Evolutionary conservation across 2,329 filamentous ascomycete species (phyloP).

Genomic region (Epichloe gansuensis): DNA sequence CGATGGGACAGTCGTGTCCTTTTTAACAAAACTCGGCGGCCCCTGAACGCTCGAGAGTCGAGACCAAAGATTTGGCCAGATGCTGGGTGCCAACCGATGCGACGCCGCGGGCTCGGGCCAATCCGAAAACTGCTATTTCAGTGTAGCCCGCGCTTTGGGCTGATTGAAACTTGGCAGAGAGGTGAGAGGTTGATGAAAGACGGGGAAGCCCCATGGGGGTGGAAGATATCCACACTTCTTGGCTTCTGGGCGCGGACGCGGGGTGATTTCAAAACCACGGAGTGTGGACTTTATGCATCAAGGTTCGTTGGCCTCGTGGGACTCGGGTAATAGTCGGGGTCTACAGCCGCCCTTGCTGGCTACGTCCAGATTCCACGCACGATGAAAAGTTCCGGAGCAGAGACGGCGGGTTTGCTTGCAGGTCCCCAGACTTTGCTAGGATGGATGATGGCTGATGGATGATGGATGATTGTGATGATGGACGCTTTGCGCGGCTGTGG

Average conservation of each 20-base stretch:
- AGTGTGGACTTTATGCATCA: no score
- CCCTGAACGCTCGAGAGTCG: not conserved
- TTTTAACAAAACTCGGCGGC: not conserved
- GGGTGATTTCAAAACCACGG: no score
- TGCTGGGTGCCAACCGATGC: not conserved
- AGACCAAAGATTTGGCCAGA: not conserved
- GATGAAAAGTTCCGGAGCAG: not conserved
- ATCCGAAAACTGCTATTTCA: not conserved
- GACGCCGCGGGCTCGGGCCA: not conserved
- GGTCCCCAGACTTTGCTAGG: not conserved
- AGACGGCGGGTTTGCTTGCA: not conserved
- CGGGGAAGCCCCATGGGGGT: not conserved
- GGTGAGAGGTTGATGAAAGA: not conserved
- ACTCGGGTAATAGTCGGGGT: not conserved
- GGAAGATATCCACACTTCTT: not conserved
- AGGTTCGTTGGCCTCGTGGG: not conserved
- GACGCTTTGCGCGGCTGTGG: not conserved
- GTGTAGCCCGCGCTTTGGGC: not conserved
- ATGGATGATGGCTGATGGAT: not conserved
- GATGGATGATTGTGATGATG: not conserved
- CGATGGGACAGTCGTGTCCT: not conserved
- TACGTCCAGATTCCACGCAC: no score
- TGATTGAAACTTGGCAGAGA: not conserved
- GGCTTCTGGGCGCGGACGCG: not conserved
- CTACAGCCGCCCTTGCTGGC: not conserved